Evolutionary conservation across 805 yeast genomes (phyloP).

Genomic region (Grigorovia yakushimaensis): DNA sequence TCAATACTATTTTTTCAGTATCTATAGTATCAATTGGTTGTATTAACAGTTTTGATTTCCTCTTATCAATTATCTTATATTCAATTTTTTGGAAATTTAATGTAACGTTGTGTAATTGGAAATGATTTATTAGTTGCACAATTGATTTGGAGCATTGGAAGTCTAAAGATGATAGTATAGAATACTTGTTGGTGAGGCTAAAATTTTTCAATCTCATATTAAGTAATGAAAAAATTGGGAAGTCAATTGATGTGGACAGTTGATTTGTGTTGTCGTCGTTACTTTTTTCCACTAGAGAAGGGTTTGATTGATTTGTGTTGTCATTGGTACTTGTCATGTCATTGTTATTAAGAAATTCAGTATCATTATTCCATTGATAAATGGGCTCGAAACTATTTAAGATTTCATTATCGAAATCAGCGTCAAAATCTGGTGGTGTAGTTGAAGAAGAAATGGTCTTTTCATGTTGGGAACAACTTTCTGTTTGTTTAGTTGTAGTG

Average conservation of each 20-base stretch:
- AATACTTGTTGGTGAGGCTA: conserved; percentile 11
- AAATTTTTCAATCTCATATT: conserved; percentile 27
- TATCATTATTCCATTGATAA: conserved; percentile 7
- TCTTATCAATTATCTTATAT: conserved; percentile 17
- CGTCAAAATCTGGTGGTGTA: background rate
- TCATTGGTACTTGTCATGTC: no score
- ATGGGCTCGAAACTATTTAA: conserved; percentile 23
- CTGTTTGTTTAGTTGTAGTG: no score
- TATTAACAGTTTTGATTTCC: conserved; percentile 11
- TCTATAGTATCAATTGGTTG: conserved; percentile 12
- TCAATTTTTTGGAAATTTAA: conserved; percentile 11
- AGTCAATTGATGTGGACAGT: conserved; percentile 12
- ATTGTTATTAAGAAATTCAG: no score
- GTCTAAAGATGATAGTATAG: conserved; percentile 25
- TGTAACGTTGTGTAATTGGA: background rate
- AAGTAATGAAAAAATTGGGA: conserved; percentile 25
- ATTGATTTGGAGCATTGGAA: conserved; percentile 25
- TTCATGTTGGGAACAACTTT: no score
- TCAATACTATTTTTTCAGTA: conserved; percentile 5
- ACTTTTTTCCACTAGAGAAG: no score
- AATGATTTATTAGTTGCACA: conserved; percentile 10
- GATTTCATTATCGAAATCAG: conserved; percentile 10
- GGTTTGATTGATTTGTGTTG: no score
- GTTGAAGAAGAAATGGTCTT: background rate
- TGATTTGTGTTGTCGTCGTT: no score